Conservation (phyloP, 345 rosid species). For the Rhizophora mangle region DNA sequence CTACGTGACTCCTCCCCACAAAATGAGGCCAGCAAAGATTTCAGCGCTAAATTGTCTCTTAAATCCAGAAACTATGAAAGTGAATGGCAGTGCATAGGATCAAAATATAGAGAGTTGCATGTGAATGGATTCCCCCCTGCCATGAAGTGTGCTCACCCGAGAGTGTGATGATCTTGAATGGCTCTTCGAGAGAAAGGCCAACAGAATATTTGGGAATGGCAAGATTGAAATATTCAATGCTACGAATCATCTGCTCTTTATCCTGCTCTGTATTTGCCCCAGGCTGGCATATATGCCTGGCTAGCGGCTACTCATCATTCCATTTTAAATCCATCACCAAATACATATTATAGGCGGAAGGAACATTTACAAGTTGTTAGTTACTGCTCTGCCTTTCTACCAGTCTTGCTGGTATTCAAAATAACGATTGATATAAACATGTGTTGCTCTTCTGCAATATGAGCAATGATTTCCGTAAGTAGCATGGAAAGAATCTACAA, state of each 20-base stretch:
- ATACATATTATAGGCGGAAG: neutral
- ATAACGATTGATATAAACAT: no score
- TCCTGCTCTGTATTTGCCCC: constrained; percentile 16
- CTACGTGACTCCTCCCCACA: neutral
- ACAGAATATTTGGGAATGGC: neutral
- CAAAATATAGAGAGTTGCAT: neutral
- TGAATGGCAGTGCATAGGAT: neutral
- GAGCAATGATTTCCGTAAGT: no score
- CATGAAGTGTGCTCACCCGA: neutral
- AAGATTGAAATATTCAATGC: neutral
- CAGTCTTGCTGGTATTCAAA: neutral
- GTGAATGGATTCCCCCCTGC: constrained; percentile 4
- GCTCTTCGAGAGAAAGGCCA: constrained; percentile 15
- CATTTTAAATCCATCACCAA: constrained; percentile 8
- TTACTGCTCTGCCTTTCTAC: neutral
- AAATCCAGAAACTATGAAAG: neutral
- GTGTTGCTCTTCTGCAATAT: no score
- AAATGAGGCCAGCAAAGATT: no score
- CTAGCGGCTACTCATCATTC: constrained; percentile 7
- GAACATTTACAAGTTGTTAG: no score
- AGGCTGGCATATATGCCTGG: constrained; percentile 10
- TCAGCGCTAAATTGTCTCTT: neutral
- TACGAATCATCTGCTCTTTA: neutral
- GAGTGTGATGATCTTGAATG: constrained; percentile 19
- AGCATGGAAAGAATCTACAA: no score